Evolutionary conservation across 176 grass and related monocot species (phyloP), one percentile per base, ranked within the genome.

Genomic region (Musa troglodytarum): DNA sequence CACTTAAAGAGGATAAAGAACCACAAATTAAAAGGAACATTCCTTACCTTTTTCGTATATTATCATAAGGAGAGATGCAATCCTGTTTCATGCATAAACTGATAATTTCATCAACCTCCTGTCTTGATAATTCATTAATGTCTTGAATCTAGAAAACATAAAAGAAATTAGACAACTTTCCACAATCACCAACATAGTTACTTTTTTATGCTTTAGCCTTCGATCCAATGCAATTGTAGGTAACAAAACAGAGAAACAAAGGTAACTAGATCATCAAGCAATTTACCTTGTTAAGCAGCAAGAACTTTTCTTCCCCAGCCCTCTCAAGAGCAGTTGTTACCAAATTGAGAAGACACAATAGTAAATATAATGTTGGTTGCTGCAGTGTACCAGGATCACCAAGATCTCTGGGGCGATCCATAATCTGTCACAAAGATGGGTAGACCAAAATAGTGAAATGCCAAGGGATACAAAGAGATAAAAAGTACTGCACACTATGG

Each of bases 281-380:
- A 52, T 12, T 64, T 90, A 97, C 94, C 90, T 93, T 97, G 81
- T 93, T 97, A 72, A 97, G 87, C 51, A 93, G 80, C 76, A 98
- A 78, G 88, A 87, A 89, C 76, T 90, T 97, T 86, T 98, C 90
- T 89, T 91, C 94, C 16, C 84, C 74, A 19, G 85, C 85, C 91
- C 88, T 91, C 69, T 93, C 94, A 5, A 98, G 21, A 86, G 84
- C 76, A 76, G 69, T 76, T 75, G 84, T 53, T 65, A 93, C 66
- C 52, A 82, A 93, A 76, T 81, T 89, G 59, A 98, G 75, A 93
- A 98, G 88, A 87, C 67, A 55, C 67, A 87, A 80, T 73, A 98
- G 77, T 79, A 85, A 82, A 83, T 90, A 79, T 50, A 98, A 76
- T 13, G 90, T 83, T 72, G 88, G 94, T 76, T 85, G 88, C 75